Conservation (phyloP, 75 land plant species). For the Picea sitchensis region DNA sequence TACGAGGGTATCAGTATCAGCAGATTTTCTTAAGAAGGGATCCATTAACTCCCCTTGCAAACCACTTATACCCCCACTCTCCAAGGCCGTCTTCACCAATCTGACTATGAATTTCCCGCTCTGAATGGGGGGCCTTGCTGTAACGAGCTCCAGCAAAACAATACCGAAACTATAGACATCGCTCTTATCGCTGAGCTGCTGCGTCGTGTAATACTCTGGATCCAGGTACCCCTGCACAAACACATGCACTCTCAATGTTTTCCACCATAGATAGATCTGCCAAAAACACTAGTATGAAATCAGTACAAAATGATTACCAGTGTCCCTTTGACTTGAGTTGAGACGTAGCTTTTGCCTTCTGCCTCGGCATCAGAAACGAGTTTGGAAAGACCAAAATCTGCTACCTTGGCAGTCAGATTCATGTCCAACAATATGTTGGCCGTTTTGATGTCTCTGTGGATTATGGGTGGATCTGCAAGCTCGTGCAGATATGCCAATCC, state of each 20-base stretch:
- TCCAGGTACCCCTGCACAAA: constrained; percentile 76
- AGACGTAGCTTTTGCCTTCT: constrained; percentile 3
- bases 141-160: constrained; percentile 71
- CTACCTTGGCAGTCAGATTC: constrained; percentile 30
- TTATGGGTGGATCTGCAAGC: constrained; percentile 30
- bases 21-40: background rate
- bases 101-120: constrained; percentile 62
- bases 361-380: background rate
- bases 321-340: constrained; percentile 37
- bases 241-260: background rate
- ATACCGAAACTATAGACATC: constrained; percentile 94
- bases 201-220: constrained; percentile 84
- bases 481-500: constrained; percentile 41
- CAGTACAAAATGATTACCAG: constrained; percentile 10
- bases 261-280: background rate
- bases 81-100: constrained; percentile 36
- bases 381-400: constrained; percentile 37
- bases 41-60: constrained; percentile 9
- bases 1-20: background rate
- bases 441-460: constrained; percentile 41
- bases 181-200: constrained; percentile 70
- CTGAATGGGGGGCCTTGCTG: constrained; percentile 59
- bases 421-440: constrained; percentile 37
- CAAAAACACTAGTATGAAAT: background rate
- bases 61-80: constrained; percentile 15